phyloP scores from a whole-genome alignment of 169 alveolate genomes.

The Plasmodium vivax region DNA sequence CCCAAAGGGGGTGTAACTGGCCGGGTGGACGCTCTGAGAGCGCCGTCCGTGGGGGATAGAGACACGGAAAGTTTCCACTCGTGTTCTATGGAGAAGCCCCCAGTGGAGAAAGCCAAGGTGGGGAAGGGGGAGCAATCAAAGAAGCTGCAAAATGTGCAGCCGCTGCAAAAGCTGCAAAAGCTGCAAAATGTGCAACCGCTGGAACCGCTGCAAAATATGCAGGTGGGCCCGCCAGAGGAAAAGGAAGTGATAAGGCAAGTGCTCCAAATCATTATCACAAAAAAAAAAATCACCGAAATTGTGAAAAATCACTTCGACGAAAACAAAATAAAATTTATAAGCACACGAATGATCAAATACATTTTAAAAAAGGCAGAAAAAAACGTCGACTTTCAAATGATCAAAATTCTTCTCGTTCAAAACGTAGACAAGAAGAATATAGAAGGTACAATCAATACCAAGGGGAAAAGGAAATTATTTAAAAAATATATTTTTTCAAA shows the following conservation, averaged over 20 bases:
- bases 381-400: neutral
- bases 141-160: neutral
- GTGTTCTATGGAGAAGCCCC: neutral
- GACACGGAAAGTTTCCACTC: neutral
- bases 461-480: slow-evolving; percentile 14
- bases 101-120: neutral
- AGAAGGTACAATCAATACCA: slow-evolving; percentile 1
- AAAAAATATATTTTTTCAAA: slow-evolving; percentile 27
- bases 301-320: neutral
- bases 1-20: neutral
- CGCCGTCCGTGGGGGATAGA: neutral
- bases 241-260: neutral
- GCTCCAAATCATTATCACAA: slow-evolving; percentile 20
- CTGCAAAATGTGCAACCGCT: neutral
- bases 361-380: slow-evolving; percentile 16
- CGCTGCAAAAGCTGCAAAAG: neutral
- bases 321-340: neutral
- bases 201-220: neutral
- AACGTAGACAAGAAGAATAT: slow-evolving; percentile 34
- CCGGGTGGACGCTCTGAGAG: neutral
- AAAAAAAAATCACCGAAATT: slow-evolving; percentile 16
- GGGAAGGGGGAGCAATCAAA: neutral
- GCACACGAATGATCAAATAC: slow-evolving; percentile 5
- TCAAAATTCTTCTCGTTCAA: neutral
- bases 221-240: neutral